A percentile compares a stretch with the other conserved stretches of the same genome.
Conservation (phyloP, 73 alveolate species). For the Paramecium tetraurelia region DNA sequence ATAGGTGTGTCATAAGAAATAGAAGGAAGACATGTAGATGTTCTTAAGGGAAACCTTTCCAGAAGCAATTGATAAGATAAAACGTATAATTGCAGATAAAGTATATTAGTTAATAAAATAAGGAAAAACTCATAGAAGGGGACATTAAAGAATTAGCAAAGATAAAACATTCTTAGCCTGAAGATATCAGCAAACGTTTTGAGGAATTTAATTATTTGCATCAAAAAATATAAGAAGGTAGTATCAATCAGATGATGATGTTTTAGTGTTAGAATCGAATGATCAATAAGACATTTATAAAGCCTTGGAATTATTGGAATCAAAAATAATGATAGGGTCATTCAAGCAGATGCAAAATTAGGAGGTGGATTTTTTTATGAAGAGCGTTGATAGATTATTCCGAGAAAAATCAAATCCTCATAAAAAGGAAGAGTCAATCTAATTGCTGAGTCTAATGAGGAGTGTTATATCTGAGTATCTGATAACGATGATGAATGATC, state of each 20-base stretch:
- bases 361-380: conserved; percentile 18
- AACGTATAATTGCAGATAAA: conserved; percentile 8
- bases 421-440: not conserved
- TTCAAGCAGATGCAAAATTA: not conserved
- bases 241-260: not conserved
- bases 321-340: conserved; percentile 11
- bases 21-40: not conserved
- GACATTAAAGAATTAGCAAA: conserved; percentile 21
- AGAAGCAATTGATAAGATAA: not conserved
- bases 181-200: not conserved
- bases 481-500: not conserved
- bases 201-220: conserved; percentile 37
- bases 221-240: conserved; percentile 29
- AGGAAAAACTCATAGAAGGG: conserved; percentile 49
- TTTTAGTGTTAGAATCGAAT: not conserved
- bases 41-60: conserved; percentile 33
- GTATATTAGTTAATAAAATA: not conserved
- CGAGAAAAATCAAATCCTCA: not conserved
- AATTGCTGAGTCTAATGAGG: not conserved
- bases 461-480: conserved; percentile 5
- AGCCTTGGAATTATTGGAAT: conserved; percentile 15
- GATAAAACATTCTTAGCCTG: not conserved
- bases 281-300: not conserved
- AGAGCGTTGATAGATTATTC: conserved; percentile 14
- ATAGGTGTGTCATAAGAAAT: not conserved